Evolutionary conservation across 306 rosid genomes (phyloP), one percentile per base, ranked within the genome.

Genomic region (Citrullus amarus): DNA sequence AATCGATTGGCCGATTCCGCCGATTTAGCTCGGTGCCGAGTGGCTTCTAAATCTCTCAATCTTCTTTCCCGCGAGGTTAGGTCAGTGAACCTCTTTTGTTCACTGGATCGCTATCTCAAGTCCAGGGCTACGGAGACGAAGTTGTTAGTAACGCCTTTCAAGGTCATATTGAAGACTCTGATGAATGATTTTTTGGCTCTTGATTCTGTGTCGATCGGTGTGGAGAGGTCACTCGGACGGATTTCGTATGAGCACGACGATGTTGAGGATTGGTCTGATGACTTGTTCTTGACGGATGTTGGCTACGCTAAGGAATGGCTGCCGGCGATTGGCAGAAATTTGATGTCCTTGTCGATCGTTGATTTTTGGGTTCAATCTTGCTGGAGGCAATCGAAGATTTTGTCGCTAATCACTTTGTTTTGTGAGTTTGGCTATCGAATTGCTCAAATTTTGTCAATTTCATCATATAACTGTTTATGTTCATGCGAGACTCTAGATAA

Each of bases 341-440:
- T 90, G 53, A 84, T 72, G 51, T 85, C 87, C 11, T 77, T 88
- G 3, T 84, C 86, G 38, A 71, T 90, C n/a, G 84, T 88, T 0
- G 92, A 88, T 73, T 90, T 88, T 76, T 90, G 95, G 90, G 81
- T 89, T 83, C 94, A 90, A 66, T 88, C 92, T 73, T 86, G 94
- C 70, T 90, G 94, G 94, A 81, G 94, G 65, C 86, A 82, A 17
- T 85, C 95, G 7, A 81, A 85, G 55, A 87, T 85, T 0, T 59
- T 88, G 78, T 74, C 86, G 4, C 84, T 88, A 61, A 87, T 90
- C 69, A 84, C 92, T 79, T 84, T 85, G 38, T 84, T 59, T 17
- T 90, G 95, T 87, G 68, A 90, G 92, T 78, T 82, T 56, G 48
- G 36, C 4, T 54, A 22, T 11, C 12, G 46, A 30, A 38, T 86